These are phyloP conservation scores for Posidonia oceanica DNA, from an alignment of 116 monocot species.

Conservation along the genomic window DNA sequence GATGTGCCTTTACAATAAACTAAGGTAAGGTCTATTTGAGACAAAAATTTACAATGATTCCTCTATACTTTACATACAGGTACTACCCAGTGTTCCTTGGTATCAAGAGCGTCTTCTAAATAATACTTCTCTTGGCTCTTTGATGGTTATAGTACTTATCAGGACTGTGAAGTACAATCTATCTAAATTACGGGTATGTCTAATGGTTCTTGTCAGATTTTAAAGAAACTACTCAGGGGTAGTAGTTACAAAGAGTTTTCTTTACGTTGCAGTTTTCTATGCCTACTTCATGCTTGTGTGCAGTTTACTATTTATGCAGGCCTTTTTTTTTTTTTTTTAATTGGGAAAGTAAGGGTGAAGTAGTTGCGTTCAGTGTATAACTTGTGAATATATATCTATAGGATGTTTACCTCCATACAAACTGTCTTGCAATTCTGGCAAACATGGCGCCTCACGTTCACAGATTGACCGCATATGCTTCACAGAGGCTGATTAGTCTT, in stretches of 20 bases:
- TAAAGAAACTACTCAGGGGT: too few relatives aligned
- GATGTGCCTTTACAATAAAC: conserved; percentile 6
- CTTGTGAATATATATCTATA: conserved; percentile 12
- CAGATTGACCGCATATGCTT: conserved; percentile 89
- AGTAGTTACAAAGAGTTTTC: too few relatives aligned
- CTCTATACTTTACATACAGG: conserved; percentile 8
- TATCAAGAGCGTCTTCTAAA: conserved; percentile 88
- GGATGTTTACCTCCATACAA: conserved; percentile 96
- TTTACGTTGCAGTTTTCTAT: too few relatives aligned
- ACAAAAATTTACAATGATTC: not conserved
- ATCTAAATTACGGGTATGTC: conserved; percentile 74
- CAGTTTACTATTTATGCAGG: too few relatives aligned
- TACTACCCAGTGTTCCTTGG: conserved; percentile 67
- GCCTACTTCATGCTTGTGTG: too few relatives aligned
- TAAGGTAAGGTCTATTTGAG: not conserved
- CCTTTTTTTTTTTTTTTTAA: too few relatives aligned
- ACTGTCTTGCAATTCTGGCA: conserved; percentile 90
- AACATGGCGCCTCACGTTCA: conserved; percentile 98
- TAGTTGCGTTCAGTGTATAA: not conserved
- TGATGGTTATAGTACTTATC: conserved; percentile 92
- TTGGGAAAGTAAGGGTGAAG: too few relatives aligned
- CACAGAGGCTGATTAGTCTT: conserved; percentile 96
- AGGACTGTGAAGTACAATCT: conserved; percentile 94
- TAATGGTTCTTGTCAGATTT: not conserved
- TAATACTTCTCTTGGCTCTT: conserved; percentile 86